Base-by-base conservation (phyloP, 2,329 filamentous ascomycete genomes). In the Cercospora sp. region DNA sequence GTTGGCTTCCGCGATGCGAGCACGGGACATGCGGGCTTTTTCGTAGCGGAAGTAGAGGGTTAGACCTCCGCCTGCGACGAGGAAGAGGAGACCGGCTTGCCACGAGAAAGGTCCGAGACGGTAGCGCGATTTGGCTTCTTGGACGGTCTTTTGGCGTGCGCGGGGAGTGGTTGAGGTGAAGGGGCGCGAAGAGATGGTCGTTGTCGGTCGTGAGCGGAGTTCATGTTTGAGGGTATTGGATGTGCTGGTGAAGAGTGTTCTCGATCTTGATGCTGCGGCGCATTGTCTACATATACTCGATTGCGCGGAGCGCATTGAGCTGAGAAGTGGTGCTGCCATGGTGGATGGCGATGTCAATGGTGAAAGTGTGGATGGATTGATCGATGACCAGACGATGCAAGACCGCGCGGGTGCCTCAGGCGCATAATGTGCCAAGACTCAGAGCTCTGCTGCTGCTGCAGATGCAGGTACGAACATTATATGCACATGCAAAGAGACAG, bases 11-110 rank as follows among this genome's bases (percentile, higher is more conserved):
- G 93, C 93, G 74, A 97, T 88, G 66, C 93, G 87, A 83, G 94
- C 91, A 71, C 94, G 88, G 78, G 95, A 90, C 88, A 99, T 90
- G 76, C 95, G 90, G 75, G 88, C 88, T 84, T 98, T 98, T 81
- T 99, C 95, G 75, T 89, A 88, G 76, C 94, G 92, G 81, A 99
- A 98, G 80, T 98, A 99, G 81, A 92, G 88, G 69, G 93, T 89
- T 76, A 99, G 85, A 30, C 88, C 90, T 12, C 83, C 89, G 74
- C 92, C 93, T 2, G 93, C 91, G 58, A 86, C 78, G 72, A 98
- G 85, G 83, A 99, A 98, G 71, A 99, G 85, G 61, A 93, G 74
- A 18, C 93, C 94, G 34, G 94, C 91, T 81, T 93, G 94, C 88
- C 92, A 94, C 64, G 94, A 97, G 83, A 99, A 98, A 32, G 95